Evolutionary conservation across 805 yeast species (phyloP).

Genomic region (Kuraishia ogatae): DNA sequence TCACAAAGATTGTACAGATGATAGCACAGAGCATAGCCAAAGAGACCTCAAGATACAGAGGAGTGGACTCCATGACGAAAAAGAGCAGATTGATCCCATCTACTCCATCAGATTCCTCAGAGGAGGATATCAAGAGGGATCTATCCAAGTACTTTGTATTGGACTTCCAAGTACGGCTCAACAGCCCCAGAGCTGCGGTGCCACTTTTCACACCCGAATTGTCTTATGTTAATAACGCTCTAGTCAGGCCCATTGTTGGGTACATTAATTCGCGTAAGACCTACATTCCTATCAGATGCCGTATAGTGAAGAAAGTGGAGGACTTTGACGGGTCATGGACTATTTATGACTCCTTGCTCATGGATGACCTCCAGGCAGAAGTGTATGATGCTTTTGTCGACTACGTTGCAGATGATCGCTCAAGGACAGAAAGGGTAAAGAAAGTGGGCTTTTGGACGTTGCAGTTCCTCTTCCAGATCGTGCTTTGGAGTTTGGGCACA

Average conservation of each 20-base stretch:
- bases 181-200: slow-evolving; percentile 80
- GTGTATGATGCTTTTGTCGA: slow-evolving; percentile 87
- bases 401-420: slow-evolving; percentile 83
- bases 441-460: slow-evolving; percentile 92
- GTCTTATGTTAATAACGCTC: slow-evolving; percentile 85
- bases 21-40: slow-evolving; percentile 38
- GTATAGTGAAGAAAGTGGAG: slow-evolving; percentile 64
- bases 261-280: slow-evolving; percentile 89
- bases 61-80: not conserved
- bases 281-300: slow-evolving; percentile 78
- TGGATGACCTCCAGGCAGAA: slow-evolving; percentile 86
- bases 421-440: slow-evolving; percentile 58
- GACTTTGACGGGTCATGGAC: slow-evolving; percentile 99
- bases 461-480: slow-evolving; percentile 72
- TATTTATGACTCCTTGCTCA: slow-evolving; percentile 76
- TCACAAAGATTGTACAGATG: slow-evolving; percentile 38
- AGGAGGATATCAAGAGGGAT: slow-evolving; percentile 1
- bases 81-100: not conserved
- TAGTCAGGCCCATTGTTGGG: slow-evolving; percentile 90
- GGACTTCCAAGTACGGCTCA: slow-evolving; percentile 71
- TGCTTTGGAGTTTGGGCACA: slow-evolving; percentile 78
- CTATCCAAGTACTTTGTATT: slow-evolving; percentile 39
- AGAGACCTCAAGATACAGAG: slow-evolving; percentile 31
- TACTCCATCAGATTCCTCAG: not conserved
- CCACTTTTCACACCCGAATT: slow-evolving; percentile 84